Evolutionary conservation across 176 grass and related monocot species (phyloP), one percentile per base, ranked within the genome.

Genomic region (Bothriochloa decipiens): DNA sequence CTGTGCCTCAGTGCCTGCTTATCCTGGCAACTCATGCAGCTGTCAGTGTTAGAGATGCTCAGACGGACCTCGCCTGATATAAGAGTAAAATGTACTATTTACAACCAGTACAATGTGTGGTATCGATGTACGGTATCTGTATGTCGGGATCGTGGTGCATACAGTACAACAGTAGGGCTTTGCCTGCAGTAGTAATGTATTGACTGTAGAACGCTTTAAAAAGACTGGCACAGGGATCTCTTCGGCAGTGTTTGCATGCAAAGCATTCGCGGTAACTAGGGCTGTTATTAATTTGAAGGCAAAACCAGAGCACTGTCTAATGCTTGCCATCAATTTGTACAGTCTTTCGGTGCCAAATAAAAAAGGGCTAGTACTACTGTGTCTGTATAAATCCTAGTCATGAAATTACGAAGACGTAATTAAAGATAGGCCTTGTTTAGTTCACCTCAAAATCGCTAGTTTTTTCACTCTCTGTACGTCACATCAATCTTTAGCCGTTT

Each of bases 11-110:
- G 20, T 60, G 57, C 57, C 57, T 80, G 87, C 76, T 68, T 70
- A 69, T 70, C 49, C 70, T 85, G 87, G 70, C 77, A 33, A 28
- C 82, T 32, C 35, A 41, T 70, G 67, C 72, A 50, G 52, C 0
- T 41, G 70, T 76, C 71, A 53, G 50, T 63, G 53, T 17, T 37
- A 2, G 70, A 26, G 72, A 35, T 29, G 61, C 11, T 46, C n/a
- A 62, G 47, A 15, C 32, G 25, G 37, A 41, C 1, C 69, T 26
- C 37, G 14, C 3, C 22, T 50, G n/a, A 25, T 46, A 23, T 36
- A 6, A 32, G 23, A 60, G 70, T 47, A 26, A 47, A 33, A 79
- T 46, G 79, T 41, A 83, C 74, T 52, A 53, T 53, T 84, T 77
- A 74, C 74, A 67, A 0, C 35, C 28, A 22, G 41, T 27, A 16